Conservation (phyloP, 1,139 yeast genomes). For the Kodamaea suecica region DNA sequence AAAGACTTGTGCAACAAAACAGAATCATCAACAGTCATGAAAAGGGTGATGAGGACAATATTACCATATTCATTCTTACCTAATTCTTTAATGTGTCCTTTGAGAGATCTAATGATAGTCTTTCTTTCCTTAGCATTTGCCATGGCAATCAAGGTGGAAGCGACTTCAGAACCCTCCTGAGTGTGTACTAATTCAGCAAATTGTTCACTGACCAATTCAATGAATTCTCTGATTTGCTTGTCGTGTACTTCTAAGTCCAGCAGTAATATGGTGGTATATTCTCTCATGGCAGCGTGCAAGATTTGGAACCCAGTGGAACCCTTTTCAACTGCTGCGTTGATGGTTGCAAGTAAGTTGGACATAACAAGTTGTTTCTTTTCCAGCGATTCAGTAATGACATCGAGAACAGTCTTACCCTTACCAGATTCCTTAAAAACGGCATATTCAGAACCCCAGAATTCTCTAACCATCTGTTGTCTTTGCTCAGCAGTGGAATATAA, state of each 20-base stretch:
- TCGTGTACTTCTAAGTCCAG: constrained; percentile 43
- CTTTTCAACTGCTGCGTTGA: constrained; percentile 87
- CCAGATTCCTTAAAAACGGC: constrained; percentile 85
- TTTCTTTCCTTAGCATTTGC: constrained; percentile 95
- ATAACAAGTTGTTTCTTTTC: constrained; percentile 80
- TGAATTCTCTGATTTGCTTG: constrained; percentile 71
- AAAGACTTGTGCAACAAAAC: constrained; percentile 76
- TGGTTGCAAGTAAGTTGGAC: constrained; percentile 75
- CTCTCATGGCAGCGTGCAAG: constrained; percentile 94
- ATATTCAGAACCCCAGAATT: constrained; percentile 96
- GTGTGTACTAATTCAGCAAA: constrained; percentile 95
- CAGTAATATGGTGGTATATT: constrained; percentile 70
- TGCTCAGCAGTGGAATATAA: constrained; percentile 83
- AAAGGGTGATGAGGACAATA: constrained; percentile 70
- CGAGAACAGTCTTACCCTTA: constrained; percentile 58
- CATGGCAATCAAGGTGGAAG: constrained; percentile 70
- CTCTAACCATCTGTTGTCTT: constrained; percentile 86
- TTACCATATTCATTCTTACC: constrained; percentile 86
- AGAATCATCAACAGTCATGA: constrained; percentile 92
- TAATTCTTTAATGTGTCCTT: constrained; percentile 68
- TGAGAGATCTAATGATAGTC: constrained; percentile 64
- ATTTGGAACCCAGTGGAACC: constrained; percentile 97
- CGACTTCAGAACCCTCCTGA: constrained; percentile 89
- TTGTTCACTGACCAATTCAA: constrained; percentile 82
- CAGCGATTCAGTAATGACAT: constrained; percentile 65